Percentiles rank a stretch among this genome's conserved stretches.
Evolutionary conservation across 2,329 filamentous ascomycete genomes (phyloP).

Genomic region (Phialemoniopsis sp.): DNA sequence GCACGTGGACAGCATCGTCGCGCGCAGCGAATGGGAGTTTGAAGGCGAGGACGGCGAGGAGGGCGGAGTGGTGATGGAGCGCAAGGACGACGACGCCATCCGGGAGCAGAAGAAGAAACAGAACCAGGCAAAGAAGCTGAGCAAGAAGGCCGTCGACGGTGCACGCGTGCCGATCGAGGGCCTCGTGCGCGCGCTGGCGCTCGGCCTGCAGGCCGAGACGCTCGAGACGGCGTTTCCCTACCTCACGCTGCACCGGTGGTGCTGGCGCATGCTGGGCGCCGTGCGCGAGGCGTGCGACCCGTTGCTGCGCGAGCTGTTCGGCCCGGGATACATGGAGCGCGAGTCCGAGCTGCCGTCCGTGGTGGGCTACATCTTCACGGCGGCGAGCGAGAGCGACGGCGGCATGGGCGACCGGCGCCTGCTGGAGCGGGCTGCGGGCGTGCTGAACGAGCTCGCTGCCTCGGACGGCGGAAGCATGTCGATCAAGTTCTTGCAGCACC

Average conservation of each 20-base stretch:
- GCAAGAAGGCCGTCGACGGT: constrained; percentile 8
- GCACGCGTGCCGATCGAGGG: constrained; percentile 11
- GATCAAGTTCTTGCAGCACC: too few relatives aligned
- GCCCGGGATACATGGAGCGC: constrained; percentile 26
- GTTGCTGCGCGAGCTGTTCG: constrained; percentile 24
- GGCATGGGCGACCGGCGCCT: not conserved
- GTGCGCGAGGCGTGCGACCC: constrained; percentile 23
- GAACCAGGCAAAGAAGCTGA: constrained; percentile 3
- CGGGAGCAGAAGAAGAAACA: not conserved
- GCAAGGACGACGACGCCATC: not conserved
- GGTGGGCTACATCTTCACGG: constrained; percentile 33
- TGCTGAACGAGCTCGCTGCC: too few relatives aligned
- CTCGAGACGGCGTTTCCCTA: constrained; percentile 34
- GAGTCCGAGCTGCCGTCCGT: constrained; percentile 34
- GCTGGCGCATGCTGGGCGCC: constrained; percentile 30
- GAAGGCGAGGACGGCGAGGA: constrained; percentile 13
- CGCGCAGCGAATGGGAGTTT: constrained; percentile 15
- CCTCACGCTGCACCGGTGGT: constrained; percentile 29
- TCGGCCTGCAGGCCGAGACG: constrained; percentile 28
- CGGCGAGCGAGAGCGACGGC: constrained; percentile 9
- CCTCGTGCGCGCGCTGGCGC: constrained; percentile 23
- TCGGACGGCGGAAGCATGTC: too few relatives aligned
- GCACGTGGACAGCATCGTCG: constrained; percentile 27
- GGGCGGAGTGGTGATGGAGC: constrained; percentile 8
- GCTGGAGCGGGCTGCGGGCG: not conserved